phyloP scores from a whole-genome alignment of 768 basidiomycete genomes.

The Rhizopogon rudus region DNA sequence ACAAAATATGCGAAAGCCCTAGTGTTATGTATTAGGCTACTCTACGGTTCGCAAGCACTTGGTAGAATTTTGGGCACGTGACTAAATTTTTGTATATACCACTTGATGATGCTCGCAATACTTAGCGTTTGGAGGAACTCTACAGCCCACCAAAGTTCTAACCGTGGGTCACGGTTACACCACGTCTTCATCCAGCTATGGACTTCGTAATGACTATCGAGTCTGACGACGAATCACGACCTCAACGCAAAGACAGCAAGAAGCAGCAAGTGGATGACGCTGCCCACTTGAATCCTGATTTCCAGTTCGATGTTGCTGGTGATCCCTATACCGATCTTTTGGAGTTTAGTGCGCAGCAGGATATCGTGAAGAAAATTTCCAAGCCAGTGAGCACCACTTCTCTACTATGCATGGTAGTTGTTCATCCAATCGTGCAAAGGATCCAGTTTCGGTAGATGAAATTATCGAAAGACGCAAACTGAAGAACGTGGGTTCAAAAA shows the following conservation, averaged over 20 bases:
- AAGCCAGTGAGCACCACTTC: slow-evolving; percentile 47
- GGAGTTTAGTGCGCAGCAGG: slow-evolving; percentile 37
- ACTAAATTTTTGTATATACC: neutral
- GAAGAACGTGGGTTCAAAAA: slow-evolving; percentile 41
- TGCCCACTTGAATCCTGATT: slow-evolving; percentile 70
- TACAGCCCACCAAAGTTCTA: neutral
- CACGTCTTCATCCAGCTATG: slow-evolving; percentile 11
- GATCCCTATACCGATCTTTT: slow-evolving; percentile 62
- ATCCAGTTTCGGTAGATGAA: slow-evolving; percentile 86
- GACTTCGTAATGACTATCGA: slow-evolving; percentile 85
- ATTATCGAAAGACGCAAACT: slow-evolving; percentile 76
- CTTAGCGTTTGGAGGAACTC: neutral
- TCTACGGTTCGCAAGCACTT: neutral
- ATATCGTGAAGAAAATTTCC: slow-evolving; percentile 55
- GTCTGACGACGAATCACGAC: slow-evolving; percentile 64
- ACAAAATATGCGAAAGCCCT: too few relatives aligned
- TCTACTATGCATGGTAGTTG: neutral
- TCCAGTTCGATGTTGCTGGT: slow-evolving; percentile 74
- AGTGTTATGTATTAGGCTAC: too few relatives aligned
- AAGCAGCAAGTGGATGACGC: slow-evolving; percentile 41
- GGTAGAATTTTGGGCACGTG: neutral
- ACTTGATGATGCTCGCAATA: neutral
- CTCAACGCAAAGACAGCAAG: slow-evolving; percentile 15
- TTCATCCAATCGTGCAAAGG: slow-evolving; percentile 31
- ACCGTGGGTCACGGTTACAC: too few relatives aligned